Conservation (phyloP, 305 asterid genomes). For the Salvia sclarea region DNA sequence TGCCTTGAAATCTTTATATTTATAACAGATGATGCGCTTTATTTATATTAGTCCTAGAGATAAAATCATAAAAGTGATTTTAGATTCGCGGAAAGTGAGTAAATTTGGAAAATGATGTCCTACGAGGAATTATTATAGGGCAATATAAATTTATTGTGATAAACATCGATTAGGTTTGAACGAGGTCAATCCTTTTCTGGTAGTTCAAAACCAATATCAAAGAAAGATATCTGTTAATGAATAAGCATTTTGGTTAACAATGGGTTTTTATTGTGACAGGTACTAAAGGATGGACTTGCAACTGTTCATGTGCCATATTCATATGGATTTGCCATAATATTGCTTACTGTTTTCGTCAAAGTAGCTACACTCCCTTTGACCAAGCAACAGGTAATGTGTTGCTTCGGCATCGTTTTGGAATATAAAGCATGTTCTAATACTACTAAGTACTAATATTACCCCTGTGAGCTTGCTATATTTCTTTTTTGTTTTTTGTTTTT, state of each 20-base stretch:
- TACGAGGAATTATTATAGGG: conserved; percentile 1
- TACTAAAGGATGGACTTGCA: conserved; percentile 81
- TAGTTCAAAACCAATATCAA: background rate
- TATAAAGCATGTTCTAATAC: conserved; percentile 24
- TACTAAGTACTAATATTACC: conserved; percentile 25
- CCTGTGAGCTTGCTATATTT: conserved; percentile 18
- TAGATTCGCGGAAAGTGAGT: conserved; percentile 15
- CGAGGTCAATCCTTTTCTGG: conserved; percentile 17
- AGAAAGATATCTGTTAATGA: background rate
- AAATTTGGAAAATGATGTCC: conserved; percentile 14
- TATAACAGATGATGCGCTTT: background rate
- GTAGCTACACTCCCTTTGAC: conserved; percentile 91
- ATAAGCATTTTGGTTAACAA: conserved; percentile 17
- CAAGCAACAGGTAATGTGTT: conserved; percentile 84
- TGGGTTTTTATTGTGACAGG: conserved; percentile 51
- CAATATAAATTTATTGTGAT: conserved; percentile 5
- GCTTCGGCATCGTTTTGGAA: conserved; percentile 23
- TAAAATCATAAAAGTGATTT: background rate
- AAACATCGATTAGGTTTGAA: conserved; percentile 9
- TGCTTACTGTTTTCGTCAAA: conserved; percentile 88
- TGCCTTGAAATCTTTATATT: background rate
- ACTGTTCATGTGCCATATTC: conserved; percentile 95
- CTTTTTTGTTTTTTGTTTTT: no score
- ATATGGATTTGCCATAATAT: conserved; percentile 95
- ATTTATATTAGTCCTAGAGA: background rate